phyloP scores from a whole-genome alignment of 2,329 filamentous ascomycete genomes.

The Colletotrichum spinosum region DNA sequence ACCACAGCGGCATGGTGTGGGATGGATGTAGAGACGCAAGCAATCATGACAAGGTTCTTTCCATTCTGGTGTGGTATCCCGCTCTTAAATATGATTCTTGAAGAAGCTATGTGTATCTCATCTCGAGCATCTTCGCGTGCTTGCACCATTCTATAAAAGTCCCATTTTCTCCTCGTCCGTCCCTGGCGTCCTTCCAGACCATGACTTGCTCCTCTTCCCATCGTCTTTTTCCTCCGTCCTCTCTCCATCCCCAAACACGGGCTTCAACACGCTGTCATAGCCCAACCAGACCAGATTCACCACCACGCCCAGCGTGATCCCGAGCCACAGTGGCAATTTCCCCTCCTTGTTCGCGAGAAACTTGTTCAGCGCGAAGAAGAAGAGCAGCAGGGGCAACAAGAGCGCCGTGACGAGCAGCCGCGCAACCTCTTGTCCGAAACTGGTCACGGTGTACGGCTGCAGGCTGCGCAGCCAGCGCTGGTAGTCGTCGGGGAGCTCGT shows the following conservation, averaged over 20 bases:
- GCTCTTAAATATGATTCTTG: background rate
- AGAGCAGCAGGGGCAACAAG: conserved; percentile 48
- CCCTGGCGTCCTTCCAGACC: background rate
- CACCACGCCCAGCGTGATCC: conserved; percentile 63
- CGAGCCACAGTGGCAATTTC: conserved; percentile 75
- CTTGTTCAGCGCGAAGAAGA: conserved; percentile 41
- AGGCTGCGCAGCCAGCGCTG: conserved; percentile 77
- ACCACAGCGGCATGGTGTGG: conserved; percentile 32
- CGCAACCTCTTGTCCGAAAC: conserved; percentile 73
- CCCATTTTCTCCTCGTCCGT: conserved; percentile 43
- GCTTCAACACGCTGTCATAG: conserved; percentile 63
- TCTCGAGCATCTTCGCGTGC: background rate
- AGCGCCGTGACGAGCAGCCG: conserved; percentile 66
- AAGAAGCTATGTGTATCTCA: background rate
- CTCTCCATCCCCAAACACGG: conserved; percentile 88
- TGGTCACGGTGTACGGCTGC: conserved; percentile 78
- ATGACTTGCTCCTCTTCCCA: conserved; percentile 21
- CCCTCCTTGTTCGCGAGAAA: conserved; percentile 75
- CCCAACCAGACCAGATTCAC: conserved; percentile 58
- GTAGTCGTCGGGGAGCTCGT: conserved; percentile 83
- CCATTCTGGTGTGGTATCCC: conserved; percentile 15
- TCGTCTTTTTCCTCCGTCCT: conserved; percentile 57
- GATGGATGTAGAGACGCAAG: conserved; percentile 23
- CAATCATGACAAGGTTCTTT: conserved; percentile 9
- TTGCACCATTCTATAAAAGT: background rate